Evolutionary conservation across 768 basidiomycete species (phyloP), one percentile per base, ranked within the genome.

Genomic region (Wakefieldia striispora): DNA sequence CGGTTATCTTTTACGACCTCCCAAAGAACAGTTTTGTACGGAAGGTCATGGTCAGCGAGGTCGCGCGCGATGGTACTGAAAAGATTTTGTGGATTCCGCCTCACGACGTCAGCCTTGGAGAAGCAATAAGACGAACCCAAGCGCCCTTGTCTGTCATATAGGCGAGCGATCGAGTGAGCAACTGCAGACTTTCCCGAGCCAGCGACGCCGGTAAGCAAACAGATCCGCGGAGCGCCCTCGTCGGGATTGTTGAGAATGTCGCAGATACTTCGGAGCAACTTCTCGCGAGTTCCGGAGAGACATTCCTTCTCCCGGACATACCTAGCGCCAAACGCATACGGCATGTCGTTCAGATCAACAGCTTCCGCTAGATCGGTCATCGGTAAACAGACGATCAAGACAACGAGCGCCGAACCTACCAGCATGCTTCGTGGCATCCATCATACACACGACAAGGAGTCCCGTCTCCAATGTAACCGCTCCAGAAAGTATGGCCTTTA

Each of bases 31-130:
- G 42, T 19, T 26, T 26, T 48, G 33, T 41, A 59, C 29, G 54
- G 56, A 26, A 36, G 26, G 43, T 66, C 48, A 17, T 61, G 56
- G 19, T 59, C 58, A 21, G 62, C 63, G 20, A 67, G 50, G 20
- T 64, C 58, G 13, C 55, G 51, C 10, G 65, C 61, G 17, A 67
- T 61, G 1, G 62, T 68, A 36, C 56, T 59, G 54, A 65, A 64
- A 3, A 64, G 10, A 47, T 58, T 47, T 40, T 27, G 34, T 36
- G 54, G 44, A 40, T 57, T 48, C 8, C 51, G 52, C 13, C 40
- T 29, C 26, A 37, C 40, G 26, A 39, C 20, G n/a, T 23, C 36
- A 8, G 35, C 31, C 10, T 31, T 46, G 23, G 51, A 21, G 43
- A 65, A 60, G 33, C 57, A 67, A 26, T 60, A 55, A 0, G 57